Evolutionary conservation across 805 yeast species (phyloP), one percentile per base, ranked within the genome.

Genomic region (Metschnikowia similis): DNA sequence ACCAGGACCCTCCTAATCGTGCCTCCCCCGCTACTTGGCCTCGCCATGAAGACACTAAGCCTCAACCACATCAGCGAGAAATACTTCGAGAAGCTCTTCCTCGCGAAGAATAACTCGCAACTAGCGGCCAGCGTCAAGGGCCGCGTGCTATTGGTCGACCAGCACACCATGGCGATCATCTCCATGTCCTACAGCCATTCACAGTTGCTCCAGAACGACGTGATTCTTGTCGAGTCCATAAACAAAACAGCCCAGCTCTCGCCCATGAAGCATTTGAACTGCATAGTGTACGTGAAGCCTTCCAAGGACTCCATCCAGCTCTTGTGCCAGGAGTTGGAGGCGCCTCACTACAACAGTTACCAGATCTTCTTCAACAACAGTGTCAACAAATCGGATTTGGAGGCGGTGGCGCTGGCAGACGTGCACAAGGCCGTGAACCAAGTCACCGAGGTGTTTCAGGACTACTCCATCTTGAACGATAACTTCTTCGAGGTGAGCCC

Each of bases 181-280:
- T 89, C 97, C n/a, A 76, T 94, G 79, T 83, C 87, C 58, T 81
- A 95, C 29, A 87, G 97, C 2, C 99, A 94, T 64, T 84, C 95
- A 2, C 87, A 84, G 49, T 74, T 94, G 41, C 75, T 94, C 35
- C 82, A 85, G 56, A 80, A 88, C 57, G 96, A 92, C 54, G 81
- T 94, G n/a, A 89, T 87, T 52, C 74, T 94, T 45, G 84, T 89
- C 41, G 97, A 89, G 60, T 61, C 68, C 56, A 58, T 73, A 16
- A 74, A 71, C 17, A 69, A 75, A 41, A 75, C 94, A 40, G 89
- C 84, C 59, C 79, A 77, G 38, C 77, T 91, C 77, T 82, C 90
- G 51, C 39, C 50, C 8, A 71, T 73, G 77, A 70, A 67, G 51
- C 96, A 91, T 61, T 69, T 94, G 60, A 81, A 82, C 58, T 90